Evolutionary conservation across 164 flowering plant genomes (phyloP).

Genomic region (Taxillus chinensis): DNA sequence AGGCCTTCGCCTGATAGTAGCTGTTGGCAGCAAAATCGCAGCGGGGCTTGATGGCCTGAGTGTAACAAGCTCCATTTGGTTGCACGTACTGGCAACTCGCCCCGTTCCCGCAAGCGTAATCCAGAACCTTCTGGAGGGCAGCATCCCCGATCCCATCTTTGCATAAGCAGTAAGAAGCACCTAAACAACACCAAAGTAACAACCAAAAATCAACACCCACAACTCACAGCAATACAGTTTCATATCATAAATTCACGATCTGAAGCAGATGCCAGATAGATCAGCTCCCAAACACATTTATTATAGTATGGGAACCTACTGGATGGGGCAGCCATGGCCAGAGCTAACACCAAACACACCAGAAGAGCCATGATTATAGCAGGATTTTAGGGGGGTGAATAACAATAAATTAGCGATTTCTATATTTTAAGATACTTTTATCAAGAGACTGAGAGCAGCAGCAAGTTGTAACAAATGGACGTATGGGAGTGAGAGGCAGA

Average conservation of each 20-base stretch:
- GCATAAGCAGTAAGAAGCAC: constrained; percentile 51
- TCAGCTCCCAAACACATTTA: background rate
- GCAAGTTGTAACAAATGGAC: no score
- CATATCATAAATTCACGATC: no score
- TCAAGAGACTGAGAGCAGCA: no score
- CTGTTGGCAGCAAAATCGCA: constrained; percentile 78
- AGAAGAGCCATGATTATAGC: constrained; percentile 23
- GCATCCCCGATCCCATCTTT: constrained; percentile 36
- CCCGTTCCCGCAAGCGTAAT: constrained; percentile 84
- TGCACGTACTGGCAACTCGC: constrained; percentile 58
- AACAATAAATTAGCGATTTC: no score
- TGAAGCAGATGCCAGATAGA: background rate
- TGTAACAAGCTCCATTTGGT: constrained; percentile 58
- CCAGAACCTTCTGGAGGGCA: constrained; percentile 49
- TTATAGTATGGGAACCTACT: constrained; percentile 18
- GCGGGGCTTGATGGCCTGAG: constrained; percentile 64
- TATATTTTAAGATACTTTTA: no score
- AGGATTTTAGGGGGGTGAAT: background rate
- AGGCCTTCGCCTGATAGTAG: constrained; percentile 56
- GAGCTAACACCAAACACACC: constrained; percentile 16
- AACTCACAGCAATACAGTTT: background rate
- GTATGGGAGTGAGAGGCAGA: no score
- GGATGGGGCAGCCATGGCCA: constrained; percentile 28
- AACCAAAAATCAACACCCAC: background rate
- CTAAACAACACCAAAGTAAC: constrained; percentile 15